Evolutionary conservation across 768 basidiomycete genomes (phyloP), one percentile per base, ranked within the genome.

Genomic region (Lactifluus piperatus): DNA sequence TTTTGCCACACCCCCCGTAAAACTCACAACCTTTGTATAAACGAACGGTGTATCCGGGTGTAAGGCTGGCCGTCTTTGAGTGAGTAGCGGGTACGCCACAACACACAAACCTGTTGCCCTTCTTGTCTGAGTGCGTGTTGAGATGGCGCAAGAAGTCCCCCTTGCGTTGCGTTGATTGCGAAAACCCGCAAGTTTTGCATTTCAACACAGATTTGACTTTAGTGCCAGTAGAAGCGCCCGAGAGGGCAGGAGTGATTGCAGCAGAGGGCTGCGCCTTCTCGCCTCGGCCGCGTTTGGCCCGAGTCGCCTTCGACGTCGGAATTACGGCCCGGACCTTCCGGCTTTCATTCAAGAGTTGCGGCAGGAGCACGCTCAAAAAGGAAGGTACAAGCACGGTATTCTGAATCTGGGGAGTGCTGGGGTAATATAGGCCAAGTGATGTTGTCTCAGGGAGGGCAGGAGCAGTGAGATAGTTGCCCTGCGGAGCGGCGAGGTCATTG

Each of bases 1-100:
- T 24, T 36, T 30, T 60, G 14, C 59, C 59, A 18, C 59, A 60
- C 4, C 59, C 59, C 3, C 59, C 59, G 32, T 45, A 18, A 48
- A 60, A 60, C 16, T 22, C 26, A 3, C 4, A 16, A 6, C 29
- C 30, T 4, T 37, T 34, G 41, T 49, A 59, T 24, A 9, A 13
- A 49, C 13, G 53, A 20, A 24, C 10, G 20, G 32, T 30, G 39
- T 49, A 32, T 20, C 47, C 47, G 0, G 30, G n/a, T 30, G 6
- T 22, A 39, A 54, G 9, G 26, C 32, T 11, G 14, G 32, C 47
- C 2, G 10, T 24, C 7, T 11, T 39, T 0, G 46, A 30, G 24
- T 59, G 58, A n/a, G 47, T 20, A 14, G n/a, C 24, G 5, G 47
- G 52, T 7, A 59, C 43, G 16, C 59, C 59, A n/a, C 59, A 60